Conservation (phyloP, 176 grass and related monocot species). For the Avena eriantha region DNA sequence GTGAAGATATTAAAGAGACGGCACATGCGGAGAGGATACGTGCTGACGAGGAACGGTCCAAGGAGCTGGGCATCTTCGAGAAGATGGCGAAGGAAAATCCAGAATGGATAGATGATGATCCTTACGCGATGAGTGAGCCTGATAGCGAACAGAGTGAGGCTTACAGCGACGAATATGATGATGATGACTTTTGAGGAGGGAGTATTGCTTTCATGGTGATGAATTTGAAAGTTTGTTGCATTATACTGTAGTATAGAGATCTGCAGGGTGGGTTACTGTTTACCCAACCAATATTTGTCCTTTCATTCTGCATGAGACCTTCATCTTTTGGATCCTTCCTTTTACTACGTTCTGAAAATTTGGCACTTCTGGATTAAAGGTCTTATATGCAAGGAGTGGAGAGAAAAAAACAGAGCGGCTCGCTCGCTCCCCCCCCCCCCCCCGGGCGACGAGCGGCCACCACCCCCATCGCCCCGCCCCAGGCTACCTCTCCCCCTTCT, state of each 20-base stretch:
- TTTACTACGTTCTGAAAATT: neutral
- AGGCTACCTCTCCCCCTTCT: no score
- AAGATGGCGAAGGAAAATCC: conserved; percentile 23
- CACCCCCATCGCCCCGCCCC: no score
- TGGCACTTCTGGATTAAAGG: neutral
- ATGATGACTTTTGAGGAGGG: neutral
- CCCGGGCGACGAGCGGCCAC: no score
- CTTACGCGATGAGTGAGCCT: neutral
- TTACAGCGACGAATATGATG: conserved; percentile 6
- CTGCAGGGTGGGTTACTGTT: neutral
- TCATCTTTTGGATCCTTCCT: neutral
- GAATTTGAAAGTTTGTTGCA: neutral
- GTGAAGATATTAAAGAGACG: neutral
- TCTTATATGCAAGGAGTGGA: neutral
- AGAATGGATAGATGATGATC: conserved; percentile 22
- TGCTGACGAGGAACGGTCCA: neutral
- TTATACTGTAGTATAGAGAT: neutral
- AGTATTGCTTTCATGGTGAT: neutral
- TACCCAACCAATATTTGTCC: neutral
- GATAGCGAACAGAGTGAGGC: conserved; percentile 16
- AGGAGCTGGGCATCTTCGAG: conserved; percentile 4
- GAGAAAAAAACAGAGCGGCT: no score
- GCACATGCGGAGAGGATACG: neutral
- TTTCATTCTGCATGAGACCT: neutral
- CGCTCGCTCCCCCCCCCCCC: no score